phyloP scores from a whole-genome alignment of 805 yeast species.

The Kodamaea lidongshanica region DNA sequence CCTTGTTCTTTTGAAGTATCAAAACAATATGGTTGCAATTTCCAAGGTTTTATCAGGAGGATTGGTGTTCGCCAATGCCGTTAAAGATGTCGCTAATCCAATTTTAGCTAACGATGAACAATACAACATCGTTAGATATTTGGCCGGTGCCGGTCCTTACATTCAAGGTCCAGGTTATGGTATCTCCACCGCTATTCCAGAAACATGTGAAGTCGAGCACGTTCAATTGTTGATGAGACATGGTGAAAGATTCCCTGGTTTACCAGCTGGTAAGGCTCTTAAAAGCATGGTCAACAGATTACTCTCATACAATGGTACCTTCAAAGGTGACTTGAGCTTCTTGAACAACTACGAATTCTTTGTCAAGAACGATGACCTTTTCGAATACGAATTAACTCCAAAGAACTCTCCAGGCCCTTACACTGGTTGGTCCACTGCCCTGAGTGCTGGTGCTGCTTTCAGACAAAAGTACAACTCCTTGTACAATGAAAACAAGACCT shows the following conservation, averaged over 20 bases:
- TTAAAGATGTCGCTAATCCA: slow-evolving; percentile 7
- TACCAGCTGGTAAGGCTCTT: slow-evolving; percentile 11
- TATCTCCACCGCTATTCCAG: slow-evolving; percentile 8
- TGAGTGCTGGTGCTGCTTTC: slow-evolving; percentile 7
- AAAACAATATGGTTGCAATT: slow-evolving; percentile 6
- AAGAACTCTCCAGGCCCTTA: slow-evolving; percentile 7
- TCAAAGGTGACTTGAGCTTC: slow-evolving; percentile 17
- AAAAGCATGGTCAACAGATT: slow-evolving; percentile 14
- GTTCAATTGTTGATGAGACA: slow-evolving; percentile 19
- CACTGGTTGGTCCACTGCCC: slow-evolving; percentile 5
- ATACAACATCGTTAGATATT: slow-evolving; percentile 5
- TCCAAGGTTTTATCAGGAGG: slow-evolving; percentile 6
- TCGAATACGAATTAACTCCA: slow-evolving; percentile 9
- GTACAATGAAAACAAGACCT: slow-evolving; percentile 4
- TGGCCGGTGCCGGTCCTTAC: slow-evolving; percentile 8
- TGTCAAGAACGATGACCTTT: slow-evolving; percentile 8
- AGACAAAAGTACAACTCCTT: slow-evolving; percentile 7
- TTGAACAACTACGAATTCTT: slow-evolving; percentile 18
- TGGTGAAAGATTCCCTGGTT: slow-evolving; percentile 20
- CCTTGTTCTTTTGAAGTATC: not conserved
- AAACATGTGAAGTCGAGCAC: slow-evolving; percentile 16
- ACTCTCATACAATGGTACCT: slow-evolving; percentile 13
- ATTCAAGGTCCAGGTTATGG: slow-evolving; percentile 8
- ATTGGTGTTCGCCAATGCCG: slow-evolving; percentile 1
- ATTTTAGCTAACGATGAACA: slow-evolving; percentile 5